phyloP scores from a whole-genome alignment of 371 early-diverging fungal genomes.

The Rhizopus sp. region DNA sequence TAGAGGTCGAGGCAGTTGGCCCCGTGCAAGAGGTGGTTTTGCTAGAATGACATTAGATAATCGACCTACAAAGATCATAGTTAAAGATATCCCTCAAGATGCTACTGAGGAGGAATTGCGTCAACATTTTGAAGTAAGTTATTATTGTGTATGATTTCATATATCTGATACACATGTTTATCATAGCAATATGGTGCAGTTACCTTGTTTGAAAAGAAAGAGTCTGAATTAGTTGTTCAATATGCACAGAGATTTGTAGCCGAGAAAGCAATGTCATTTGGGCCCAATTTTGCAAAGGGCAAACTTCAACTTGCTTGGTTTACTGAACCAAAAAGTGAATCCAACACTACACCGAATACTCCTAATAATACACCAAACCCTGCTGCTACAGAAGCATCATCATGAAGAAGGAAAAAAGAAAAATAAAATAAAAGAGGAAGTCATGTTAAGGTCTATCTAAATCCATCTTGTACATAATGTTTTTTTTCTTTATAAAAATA shows the following conservation, averaged over 20 bases:
- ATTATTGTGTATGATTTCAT: background rate
- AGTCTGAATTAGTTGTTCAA: slow-evolving; percentile 29
- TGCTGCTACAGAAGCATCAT: background rate
- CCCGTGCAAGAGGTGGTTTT: slow-evolving; percentile 57
- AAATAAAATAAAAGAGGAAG: slow-evolving; percentile 1
- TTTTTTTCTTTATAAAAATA: slow-evolving; percentile 8
- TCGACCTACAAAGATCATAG: slow-evolving; percentile 65
- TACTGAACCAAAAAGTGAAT: slow-evolving; percentile 8
- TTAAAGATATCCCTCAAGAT: slow-evolving; percentile 53
- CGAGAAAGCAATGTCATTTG: slow-evolving; percentile 42
- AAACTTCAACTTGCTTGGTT: slow-evolving; percentile 28
- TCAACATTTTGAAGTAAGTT: slow-evolving; percentile 63
- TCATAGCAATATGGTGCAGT: slow-evolving; percentile 64
- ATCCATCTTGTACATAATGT: slow-evolving; percentile 10
- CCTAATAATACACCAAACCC: slow-evolving; percentile 1
- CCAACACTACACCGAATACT: background rate
- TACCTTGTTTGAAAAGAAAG: slow-evolving; percentile 29
- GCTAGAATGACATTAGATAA: slow-evolving; percentile 61
- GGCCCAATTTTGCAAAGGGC: slow-evolving; percentile 26
- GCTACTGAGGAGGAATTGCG: slow-evolving; percentile 49
- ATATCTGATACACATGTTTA: slow-evolving; percentile 3
- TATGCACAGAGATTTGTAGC: slow-evolving; percentile 47
- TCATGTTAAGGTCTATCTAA: background rate
- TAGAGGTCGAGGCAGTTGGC: slow-evolving; percentile 47
- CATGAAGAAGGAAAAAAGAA: slow-evolving; percentile 12